Base-by-base conservation (phyloP, 2,329 filamentous ascomycete genomes). In the Ophiostoma pallidulum region DNA sequence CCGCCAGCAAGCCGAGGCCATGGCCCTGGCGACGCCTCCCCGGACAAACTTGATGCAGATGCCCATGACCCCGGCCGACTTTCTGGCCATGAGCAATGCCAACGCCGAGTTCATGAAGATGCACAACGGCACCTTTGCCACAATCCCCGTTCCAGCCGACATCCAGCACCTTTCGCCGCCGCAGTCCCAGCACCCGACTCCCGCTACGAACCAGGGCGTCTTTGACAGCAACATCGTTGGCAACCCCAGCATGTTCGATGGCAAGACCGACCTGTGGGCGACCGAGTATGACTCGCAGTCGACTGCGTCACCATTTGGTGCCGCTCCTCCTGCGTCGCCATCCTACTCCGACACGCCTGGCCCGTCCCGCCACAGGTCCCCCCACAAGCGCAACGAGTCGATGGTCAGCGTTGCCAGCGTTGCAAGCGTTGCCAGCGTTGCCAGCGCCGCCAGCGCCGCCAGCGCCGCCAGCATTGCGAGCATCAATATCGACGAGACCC, bases 401-500 rank as follows among this genome's bases (percentile, higher is more conserved):
- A 60, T 78, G 20, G 76, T 75, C 12, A 78, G 75, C 56, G 69
- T 76, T 24, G 71, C 67, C 7, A 51, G 49, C 26, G 75, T 75
- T 1, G 74, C 75, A n/a, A 78, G 74, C 60, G 78, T 79, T 48
- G 72, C 75, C 10, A 73, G 71, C 58, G 77, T 81, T 64, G 79
- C 80, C 58, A 77, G 82, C 32, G 79, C 82, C 53, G 77, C n/a
- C 12, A 78, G 75, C 56, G 69, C 76, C 22, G 71, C 67, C 7
- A 51, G 49, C 26, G 75, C 75, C 1, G 74, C 75, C 16, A 78
- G 74, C 60, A 79, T 79, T 48, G 72, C 75, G 10, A 73, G 71
- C 58, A 77, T 81, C 64, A 79, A 80, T 58, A 77, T 82, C 32
- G 79, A 82, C 53, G 77, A 80, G 59, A 75, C 77, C 22, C 78